These are phyloP conservation scores for Auriscalpium vulgare DNA, from an alignment of 768 basidiomycete species.

Conservation along the genomic window DNA sequence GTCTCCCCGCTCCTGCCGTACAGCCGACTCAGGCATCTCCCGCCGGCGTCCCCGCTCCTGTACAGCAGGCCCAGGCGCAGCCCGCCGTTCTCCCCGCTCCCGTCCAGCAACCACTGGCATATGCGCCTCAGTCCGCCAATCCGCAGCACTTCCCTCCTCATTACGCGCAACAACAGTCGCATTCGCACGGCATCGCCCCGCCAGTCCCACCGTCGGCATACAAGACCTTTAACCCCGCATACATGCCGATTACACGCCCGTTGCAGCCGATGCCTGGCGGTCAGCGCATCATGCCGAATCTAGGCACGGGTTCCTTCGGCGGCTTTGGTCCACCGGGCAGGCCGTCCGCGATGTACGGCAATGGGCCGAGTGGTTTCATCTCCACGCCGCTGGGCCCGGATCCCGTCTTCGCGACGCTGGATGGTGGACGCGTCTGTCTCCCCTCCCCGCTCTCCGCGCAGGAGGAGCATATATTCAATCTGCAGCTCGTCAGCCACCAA, in stretches of 20 bases:
- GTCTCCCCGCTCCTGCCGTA: too few species aligned
- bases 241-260: background rate
- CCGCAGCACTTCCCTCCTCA: too few species aligned
- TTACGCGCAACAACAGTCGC: too few species aligned
- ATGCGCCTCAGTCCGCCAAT: too few species aligned
- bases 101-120: too few species aligned
- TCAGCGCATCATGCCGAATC: background rate
- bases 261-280: too few species aligned
- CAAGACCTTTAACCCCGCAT: background rate
- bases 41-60: too few species aligned
- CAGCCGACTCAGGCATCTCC: too few species aligned
- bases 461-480: background rate
- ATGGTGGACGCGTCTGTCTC: background rate
- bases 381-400: background rate
- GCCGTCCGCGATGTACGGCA: too few species aligned
- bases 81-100: too few species aligned
- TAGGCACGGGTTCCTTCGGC: background rate
- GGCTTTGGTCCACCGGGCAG: too few species aligned
- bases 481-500: background rate
- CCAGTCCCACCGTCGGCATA: background rate
- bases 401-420: background rate
- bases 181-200: background rate
- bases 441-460: background rate
- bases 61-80: too few species aligned
- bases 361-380: background rate